Evolutionary conservation across 768 basidiomycete genomes (phyloP), one percentile per base, ranked within the genome.

Genomic region (Suillus occidentalis): DNA sequence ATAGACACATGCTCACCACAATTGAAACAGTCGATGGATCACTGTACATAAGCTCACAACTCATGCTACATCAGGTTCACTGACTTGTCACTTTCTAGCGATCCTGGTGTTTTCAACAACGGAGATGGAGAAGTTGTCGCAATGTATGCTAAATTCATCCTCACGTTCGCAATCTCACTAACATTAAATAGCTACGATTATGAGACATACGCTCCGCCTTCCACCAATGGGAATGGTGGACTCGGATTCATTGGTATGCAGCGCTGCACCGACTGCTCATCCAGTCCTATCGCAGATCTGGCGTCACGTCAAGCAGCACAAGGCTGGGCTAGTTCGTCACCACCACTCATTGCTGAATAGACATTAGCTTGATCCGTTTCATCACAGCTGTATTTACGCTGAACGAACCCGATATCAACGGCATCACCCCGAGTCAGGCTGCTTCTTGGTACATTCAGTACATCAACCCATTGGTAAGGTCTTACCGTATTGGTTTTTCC

Each of bases 211-310:
- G 42, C 65, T 10, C 78, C 78, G 6, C 69, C 73, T 6, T 79
- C 78, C 39, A 72, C 72, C 14, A 78, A 78, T 50, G 79, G 78
- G 1, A 69, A 67, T 6, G 78, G 78, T 2, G 78, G 79, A 9
- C 75, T 79, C 13, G 72, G 70, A 6, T 79, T 80, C 67, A 77
- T 79, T 6, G 78, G 78, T 13, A 80, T 73, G 78, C 79, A 79
- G 61, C 77, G 75, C 10, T 80, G 77, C 62, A 58, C 70, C 6
- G 77, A 80, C 52, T 79, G 78, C n/a, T 62, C 25, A 62, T 79
- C 78, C 8, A 79, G 78, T 36, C 78, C 78, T 3, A 71, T 79
- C 12, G 68, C 66, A 6, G 63, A 73, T 31, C 75, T 79, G 28
- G 63, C 68, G 18, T 63, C 72, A 40, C 79, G 77, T 65, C 77